Evolutionary conservation across 345 rosid species (phyloP), one percentile per base, ranked within the genome.

Genomic region (Crucihimalaya himalaica): DNA sequence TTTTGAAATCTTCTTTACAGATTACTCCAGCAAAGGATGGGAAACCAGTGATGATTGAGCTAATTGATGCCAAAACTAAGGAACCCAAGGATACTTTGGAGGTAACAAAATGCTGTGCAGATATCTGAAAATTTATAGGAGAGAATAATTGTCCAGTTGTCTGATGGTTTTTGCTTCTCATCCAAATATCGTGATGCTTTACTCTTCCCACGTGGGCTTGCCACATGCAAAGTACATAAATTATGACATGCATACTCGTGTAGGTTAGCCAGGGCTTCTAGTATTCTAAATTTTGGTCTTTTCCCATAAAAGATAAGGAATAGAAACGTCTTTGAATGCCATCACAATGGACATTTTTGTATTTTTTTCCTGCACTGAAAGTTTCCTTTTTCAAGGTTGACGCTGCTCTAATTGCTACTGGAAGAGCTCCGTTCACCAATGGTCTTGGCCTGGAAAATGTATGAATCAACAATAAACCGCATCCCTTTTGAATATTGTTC

Each of bases 391-490:
- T 23, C 68, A 96, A 47, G 99, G 96, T 92, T 50, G 98, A 92
- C 83, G 90, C 98, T 25, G 99, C 99, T 68, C 77, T 96, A 23
- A 96, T 96, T 84, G 98, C 99, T 28, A 96, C 98, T 59, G 99
- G 99, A 80, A 86, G 99, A 81, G 99, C 99, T 67, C 99, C 99
- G 29, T 96, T 90, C 83, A 96, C 99, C 15, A 85, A 84, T 69
- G 97, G 97, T 81, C 97, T 96, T 68, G 98, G 99, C 77, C 83
- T 96, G 84, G 99, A 89, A 80, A 90, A 85, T 81, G 99, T 96
- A 83, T 19, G 83, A 60, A 13, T 66, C 55, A 37, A 19, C 73
- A 65, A 11, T 27, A 7, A 34, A 51, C 29, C 5, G 13, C 68
- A 58, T 31, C 16, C 11, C 29, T 11, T 21, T 18, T 48, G 25